Evolutionary conservation across 179 eudicot species (phyloP), one percentile per base, ranked within the genome.

Genomic region (Spergularia azorica): DNA sequence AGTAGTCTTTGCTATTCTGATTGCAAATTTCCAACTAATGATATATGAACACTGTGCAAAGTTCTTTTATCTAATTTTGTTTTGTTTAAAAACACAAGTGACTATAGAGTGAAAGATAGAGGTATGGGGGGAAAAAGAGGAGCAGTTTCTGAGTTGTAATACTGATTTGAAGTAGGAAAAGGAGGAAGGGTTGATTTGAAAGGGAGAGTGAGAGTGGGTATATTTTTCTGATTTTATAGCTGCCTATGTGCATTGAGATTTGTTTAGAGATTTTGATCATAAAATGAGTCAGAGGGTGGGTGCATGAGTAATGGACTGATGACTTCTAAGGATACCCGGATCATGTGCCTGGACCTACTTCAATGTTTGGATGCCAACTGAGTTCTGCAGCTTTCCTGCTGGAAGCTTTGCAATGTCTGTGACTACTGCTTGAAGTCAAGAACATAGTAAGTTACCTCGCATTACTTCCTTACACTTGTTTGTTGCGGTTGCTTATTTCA

Each of bases 401-500:
- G 79, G 55, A 60, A 38, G 79, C 59, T 61, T 50, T 36, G 54
- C 56, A 66, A n/a, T n/a, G 10, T 52, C 9, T n/a, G 52, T 52
- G 77, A 63, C 18, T 59, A 46, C 16, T 21, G 36, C 67, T 43
- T 62, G 60, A 46, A 41, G 51, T 55, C 50, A n/a, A 18, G 55
- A 75, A 9, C 38, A 67, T 17, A 12, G 68, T 63, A 14, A 61
- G 78, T 51, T 21, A 39, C 14, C 68, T 60, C 36, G 13, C 32
- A 4, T 62, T 58, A 14, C 58, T 61, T 7, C 4, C 48, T 57
- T 18, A 1, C 39, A 50, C 14, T 9, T 72, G 66, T 16, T 32
- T 64, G 48, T 36, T 63, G 4, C 9, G 9, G 68, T 63, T 63
- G 41, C 68, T 63, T 63, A 63, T 12, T 38, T 63, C 17, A 5